Evolutionary conservation across 2,329 filamentous ascomycete species (phyloP), one percentile per base, ranked within the genome.

Genomic region (Xylariaceae sp.): DNA sequence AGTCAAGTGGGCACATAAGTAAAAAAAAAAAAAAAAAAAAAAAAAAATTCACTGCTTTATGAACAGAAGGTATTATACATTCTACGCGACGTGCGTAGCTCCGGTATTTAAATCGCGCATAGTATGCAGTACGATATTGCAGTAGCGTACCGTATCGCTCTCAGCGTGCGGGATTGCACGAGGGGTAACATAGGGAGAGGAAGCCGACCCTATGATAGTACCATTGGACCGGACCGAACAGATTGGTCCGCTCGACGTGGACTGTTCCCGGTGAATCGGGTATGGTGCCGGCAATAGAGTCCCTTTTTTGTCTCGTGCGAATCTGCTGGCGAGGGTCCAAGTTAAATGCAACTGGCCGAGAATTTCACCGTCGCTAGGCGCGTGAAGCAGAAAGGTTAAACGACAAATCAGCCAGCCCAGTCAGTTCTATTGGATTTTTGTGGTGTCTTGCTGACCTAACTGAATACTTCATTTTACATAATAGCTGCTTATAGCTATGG

Each of bases 31-130:
- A n/a, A n/a, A n/a, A n/a, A n/a, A n/a, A n/a, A n/a, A n/a, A n/a
- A n/a, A n/a, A n/a, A n/a, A n/a, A n/a, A n/a, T n/a, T n/a, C n/a
- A n/a, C n/a, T n/a, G n/a, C n/a, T n/a, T n/a, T n/a, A n/a, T n/a
- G n/a, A n/a, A n/a, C n/a, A n/a, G n/a, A n/a, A n/a, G n/a, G n/a
- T 7, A 8, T 13, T 30, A 30, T 30, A 30, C 8, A 13, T 30
- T 30, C 7, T 8, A 30, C 7, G 7, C 27, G 27, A 30, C 13
- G 18, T 24, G 20, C 32, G 41, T 21, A 47, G 43, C 30, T 46
- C 30, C 40, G 46, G 49, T 39, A 29, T 47, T 57, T 59, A 52
- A 60, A 60, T 60, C 57, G 57, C 57, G 54, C 57, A 59, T 59
- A 59, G 21, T 50, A 49, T 16, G 33, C 15, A 13, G 30, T 33